Evolutionary conservation across 2,329 filamentous ascomycete species (phyloP), one percentile per base, ranked within the genome.

Genomic region (Mollisia scopiformis): DNA sequence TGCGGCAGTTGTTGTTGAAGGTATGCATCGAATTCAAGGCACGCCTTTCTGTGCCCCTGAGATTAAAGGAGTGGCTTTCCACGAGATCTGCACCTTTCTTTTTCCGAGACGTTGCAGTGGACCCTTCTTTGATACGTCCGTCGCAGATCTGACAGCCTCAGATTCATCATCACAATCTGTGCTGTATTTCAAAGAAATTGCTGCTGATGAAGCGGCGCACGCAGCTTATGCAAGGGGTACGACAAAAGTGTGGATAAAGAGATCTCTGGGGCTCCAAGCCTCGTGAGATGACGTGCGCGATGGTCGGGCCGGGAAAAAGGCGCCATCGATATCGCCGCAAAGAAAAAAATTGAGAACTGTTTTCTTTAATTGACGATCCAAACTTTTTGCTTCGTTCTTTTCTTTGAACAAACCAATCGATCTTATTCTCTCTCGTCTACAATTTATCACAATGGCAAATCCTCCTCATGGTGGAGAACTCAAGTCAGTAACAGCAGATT

Each of bases 381-480:
- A 1, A 27, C 21, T n/a, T n/a, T n/a, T n/a, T 47, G 25, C n/a
- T n/a, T 10, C 43, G 14, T 28, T 28, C 2, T 16, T 47, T 25
- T 47, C n/a, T n/a, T n/a, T n/a, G n/a, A n/a, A n/a, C n/a, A n/a
- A n/a, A n/a, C n/a, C n/a, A n/a, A n/a, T n/a, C n/a, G n/a, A n/a
- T n/a, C n/a, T n/a, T n/a, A n/a, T n/a, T 47, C 23, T 27, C 10
- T n/a, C 10, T 13, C 31, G 14, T 2, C 25, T 27, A 14, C 43
- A 47, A 47, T 47, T 28, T 21, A 28, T 19, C 23, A 47, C 13
- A 27, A 89, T 89, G 86, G 86, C 86, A 73, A 88, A 88, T 78
- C 72, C 86, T 77, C 91, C 91, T 69, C 90, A 95, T 75, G 94
- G 94, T 80, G 95, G 95, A 75, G 84, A 94, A 84, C 91, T 99